Conservation (phyloP, 208 protist genomes). For the Wallacemonas sp. region DNA sequence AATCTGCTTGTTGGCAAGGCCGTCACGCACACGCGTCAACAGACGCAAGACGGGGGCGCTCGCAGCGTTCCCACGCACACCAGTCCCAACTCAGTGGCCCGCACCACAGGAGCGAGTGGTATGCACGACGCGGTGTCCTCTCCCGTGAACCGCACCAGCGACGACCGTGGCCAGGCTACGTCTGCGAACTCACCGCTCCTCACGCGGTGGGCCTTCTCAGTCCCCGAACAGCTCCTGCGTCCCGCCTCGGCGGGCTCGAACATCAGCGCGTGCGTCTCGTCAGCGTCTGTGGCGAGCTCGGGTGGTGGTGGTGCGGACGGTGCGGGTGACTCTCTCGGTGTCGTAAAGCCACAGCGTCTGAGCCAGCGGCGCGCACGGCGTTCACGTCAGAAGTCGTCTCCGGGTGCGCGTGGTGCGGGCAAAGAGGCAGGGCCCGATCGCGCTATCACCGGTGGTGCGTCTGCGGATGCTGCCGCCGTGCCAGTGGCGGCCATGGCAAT, state of each 20-base stretch:
- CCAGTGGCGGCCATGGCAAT: background rate
- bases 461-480: background rate
- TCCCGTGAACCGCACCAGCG: no score
- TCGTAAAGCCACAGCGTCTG: background rate
- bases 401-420: no score
- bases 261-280: background rate
- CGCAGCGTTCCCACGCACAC: no score
- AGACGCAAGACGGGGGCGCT: background rate
- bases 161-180: no score
- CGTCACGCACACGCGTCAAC: constrained; percentile 3
- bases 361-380: no score
- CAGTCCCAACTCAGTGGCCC: no score
- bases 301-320: background rate
- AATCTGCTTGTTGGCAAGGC: background rate
- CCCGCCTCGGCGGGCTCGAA: constrained; percentile 7
- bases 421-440: no score
- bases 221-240: constrained; percentile 7
- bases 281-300: background rate
- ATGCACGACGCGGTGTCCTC: no score
- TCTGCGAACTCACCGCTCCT: background rate
- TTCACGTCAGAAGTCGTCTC: no score
- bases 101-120: no score
- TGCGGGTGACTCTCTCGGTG: no score
- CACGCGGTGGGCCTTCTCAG: constrained; percentile 5
- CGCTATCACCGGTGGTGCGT: no score